Conservation (phyloP, 2,329 filamentous ascomycete genomes). For the Gliomastix tumulicola region DNA sequence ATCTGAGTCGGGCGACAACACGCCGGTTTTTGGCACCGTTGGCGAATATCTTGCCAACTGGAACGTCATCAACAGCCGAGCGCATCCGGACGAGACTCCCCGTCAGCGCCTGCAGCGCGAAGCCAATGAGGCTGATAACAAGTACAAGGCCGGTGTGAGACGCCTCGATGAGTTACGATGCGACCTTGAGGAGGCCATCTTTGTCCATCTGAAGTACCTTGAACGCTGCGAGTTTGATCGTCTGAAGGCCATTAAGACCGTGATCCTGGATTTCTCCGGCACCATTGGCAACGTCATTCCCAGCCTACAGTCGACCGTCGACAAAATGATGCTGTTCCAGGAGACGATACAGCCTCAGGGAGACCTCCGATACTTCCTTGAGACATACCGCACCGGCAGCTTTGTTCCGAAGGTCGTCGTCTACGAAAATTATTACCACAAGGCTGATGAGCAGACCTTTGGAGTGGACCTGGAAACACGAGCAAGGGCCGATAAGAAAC, state of each 20-base stretch:
- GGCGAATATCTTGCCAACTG: conserved; percentile 86
- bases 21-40: conserved; percentile 73
- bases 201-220: conserved; percentile 88
- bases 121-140: conserved; percentile 83
- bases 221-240: conserved; percentile 95
- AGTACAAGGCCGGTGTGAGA: conserved; percentile 80
- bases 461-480: conserved; percentile 96
- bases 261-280: conserved; percentile 94
- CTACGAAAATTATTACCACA: conserved; percentile 99
- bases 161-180: conserved; percentile 88
- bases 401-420: conserved; percentile 86
- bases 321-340: conserved; percentile 98
- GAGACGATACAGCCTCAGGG: conserved; percentile 93
- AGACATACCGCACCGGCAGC: conserved; percentile 93
- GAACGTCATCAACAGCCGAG: conserved; percentile 80
- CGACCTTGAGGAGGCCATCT: conserved; percentile 91
- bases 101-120: conserved; percentile 81
- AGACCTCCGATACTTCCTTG: conserved; percentile 86
- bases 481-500: conserved; percentile 88
- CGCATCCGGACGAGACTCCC: conserved; percentile 89
- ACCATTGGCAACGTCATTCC: conserved; percentile 98
- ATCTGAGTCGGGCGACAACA: conserved; percentile 50
- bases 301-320: conserved; percentile 87
- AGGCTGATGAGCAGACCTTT: conserved; percentile 94
- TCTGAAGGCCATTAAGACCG: conserved; percentile 95